Percentiles rank a stretch among this genome's conserved stretches.
These are phyloP conservation scores for Marchantia paleacea DNA, from an alignment of 225 moss, liverwort and hornwort species.

Conservation along the genomic window DNA sequence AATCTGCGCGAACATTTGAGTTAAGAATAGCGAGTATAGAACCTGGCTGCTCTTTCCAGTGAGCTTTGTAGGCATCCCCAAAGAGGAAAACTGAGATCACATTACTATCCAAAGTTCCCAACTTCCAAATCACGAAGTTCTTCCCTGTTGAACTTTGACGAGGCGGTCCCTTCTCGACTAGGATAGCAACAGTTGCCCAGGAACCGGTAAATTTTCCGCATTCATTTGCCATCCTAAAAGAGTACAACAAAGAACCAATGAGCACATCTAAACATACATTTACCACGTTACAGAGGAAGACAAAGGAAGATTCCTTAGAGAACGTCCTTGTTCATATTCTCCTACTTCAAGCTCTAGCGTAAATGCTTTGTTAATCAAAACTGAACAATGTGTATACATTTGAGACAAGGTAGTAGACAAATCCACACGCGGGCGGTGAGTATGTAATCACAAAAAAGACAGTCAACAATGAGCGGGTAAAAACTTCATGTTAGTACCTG, in stretches of 20 bases:
- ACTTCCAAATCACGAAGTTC: constrained; percentile 80
- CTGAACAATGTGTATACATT: too few relatives aligned
- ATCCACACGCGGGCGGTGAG: too few relatives aligned
- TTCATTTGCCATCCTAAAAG: constrained; percentile 68
- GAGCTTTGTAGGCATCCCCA: constrained; percentile 78
- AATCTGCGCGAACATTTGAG: constrained; percentile 76
- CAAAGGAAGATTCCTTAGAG: too few relatives aligned
- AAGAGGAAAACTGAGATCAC: constrained; percentile 67
- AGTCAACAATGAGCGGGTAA: too few relatives aligned
- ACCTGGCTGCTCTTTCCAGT: constrained; percentile 76
- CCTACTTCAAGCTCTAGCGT: too few relatives aligned
- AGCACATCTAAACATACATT: too few relatives aligned
- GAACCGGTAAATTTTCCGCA: constrained; percentile 68
- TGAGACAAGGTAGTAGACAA: too few relatives aligned
- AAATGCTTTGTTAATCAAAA: too few relatives aligned
- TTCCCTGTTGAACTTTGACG: constrained; percentile 81
- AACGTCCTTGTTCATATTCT: too few relatives aligned
- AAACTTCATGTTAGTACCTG: too few relatives aligned
- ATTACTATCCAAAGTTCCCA: constrained; percentile 69
- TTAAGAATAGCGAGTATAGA: constrained; percentile 68
- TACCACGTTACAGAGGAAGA: too few relatives aligned
- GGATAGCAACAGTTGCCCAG: constrained; percentile 85
- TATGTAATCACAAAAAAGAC: too few relatives aligned
- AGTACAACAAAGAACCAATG: not conserved
- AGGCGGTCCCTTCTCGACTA: constrained; percentile 73